Evolutionary conservation across 352 stramenopile genomes (phyloP), one percentile per base, ranked within the genome.

Genomic region (Globisporangium rhizosaccharum): DNA sequence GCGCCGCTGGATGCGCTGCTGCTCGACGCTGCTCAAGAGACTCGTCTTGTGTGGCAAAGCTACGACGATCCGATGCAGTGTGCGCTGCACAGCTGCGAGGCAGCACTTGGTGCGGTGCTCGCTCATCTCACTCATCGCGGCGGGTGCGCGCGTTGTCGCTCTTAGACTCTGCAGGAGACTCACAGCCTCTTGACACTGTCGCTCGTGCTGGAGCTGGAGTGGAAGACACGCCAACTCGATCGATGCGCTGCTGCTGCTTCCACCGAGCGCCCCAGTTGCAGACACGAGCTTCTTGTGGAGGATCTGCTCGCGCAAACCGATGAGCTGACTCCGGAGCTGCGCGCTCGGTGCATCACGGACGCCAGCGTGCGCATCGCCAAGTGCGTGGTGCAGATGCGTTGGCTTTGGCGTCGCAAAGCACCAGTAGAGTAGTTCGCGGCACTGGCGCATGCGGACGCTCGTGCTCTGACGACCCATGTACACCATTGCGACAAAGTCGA

Each of bases 1-100:
- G 17, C 63, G 70, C 1, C 71, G 66, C 28, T 79, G 70, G 26
- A 77, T 68, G 46, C 76, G 61, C 26, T 85, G 70, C 36, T 70
- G 63, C 49, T 85, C 61, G 33, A 84, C 57, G 37, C 70, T 68
- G n/a, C 58, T 57, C 1, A 61, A 63, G 4, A 85, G 45, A 39
- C 72, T 72, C 2, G 62, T 62, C n/a, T 68, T 77, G 15, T 59
- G 54, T 1, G 74, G 76, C 0, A 87, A 61, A 5, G 42, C 51
- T 3, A 41, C 8, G 12, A 65, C 56, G 11, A 84, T 28, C 2
- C 60, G 41, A 26, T 67, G 46, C n/a, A 78, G 63, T 0, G 50
- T 49, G 14, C 45, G 46, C 47, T 81, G 76, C 3, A 68, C 70
- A 26, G 17, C 11, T 12, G 23, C 39, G 20, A 62, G 56, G 2